Base-by-base conservation (phyloP, 2,329 filamentous ascomycete genomes). In the Apiospora saccharicola region DNA sequence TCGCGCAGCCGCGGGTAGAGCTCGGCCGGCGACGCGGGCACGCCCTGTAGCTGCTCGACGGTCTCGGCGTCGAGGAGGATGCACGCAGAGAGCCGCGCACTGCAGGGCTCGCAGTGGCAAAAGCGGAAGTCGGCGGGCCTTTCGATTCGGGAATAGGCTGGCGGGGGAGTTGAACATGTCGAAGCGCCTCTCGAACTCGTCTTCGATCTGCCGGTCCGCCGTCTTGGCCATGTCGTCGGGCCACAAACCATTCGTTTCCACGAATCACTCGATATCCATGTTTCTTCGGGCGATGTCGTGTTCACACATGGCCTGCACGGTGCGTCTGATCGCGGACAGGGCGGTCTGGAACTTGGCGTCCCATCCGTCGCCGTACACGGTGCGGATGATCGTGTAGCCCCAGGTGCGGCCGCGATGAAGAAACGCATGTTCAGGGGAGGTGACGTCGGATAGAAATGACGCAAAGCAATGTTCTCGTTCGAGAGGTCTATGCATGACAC, bases 51-150 rank as follows among this genome's bases (percentile, higher is more conserved):
- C 30, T 61, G 53, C 53, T 61, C 53, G 30, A 61, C 53, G 30
- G 53, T 61, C 53, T 61, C 53, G 53, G 30, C 53, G 30, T 61
- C 53, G 53, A 61, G 30, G 53, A 61, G 53, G 16, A 61, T 61
- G 53, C 53, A 61, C 16, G 53, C 53, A 37, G 37, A 61, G 53
- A 61, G 53, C 30, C 30, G 53, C 16, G 53, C 3, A 2, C 53
- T 61, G 30, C 53, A 10, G 30, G 53, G 30, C 30, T 37, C 30
- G 53, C 16, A 37, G 30, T 61, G 0, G 30, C 53, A 26, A 37
- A 61, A 61, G 53, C 14, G 53, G 51, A 22, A 19, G 51, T 34
- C 2, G 26, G 49, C 49, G 26, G 49, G 49, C 24, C 24, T 16
- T 34, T 34, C 13, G 51, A 24, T 19, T 19, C 30, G 53, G 6